Conservation (phyloP, 2,329 filamentous ascomycete genomes). For the Fonsecaea pedrosoi region DNA sequence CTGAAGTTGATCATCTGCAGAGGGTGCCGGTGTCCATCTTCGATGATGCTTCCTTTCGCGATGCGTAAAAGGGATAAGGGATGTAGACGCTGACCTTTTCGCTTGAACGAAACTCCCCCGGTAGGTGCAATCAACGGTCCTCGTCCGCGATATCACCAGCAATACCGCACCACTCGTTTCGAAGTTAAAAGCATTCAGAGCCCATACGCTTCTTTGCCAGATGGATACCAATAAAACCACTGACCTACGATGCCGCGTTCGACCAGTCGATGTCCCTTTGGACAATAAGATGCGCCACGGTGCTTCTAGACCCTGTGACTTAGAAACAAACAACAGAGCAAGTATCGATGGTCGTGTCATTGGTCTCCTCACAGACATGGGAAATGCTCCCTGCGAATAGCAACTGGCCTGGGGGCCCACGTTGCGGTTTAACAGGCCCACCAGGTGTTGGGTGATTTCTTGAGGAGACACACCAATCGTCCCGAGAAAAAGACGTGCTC, state of each 20-base stretch:
- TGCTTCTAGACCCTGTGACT: conserved; percentile 46
- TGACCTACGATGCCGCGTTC: conserved; percentile 49
- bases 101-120: background rate
- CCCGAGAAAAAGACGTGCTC: too few relatives aligned
- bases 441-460: conserved; percentile 49
- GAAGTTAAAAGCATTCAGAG: background rate
- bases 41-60: background rate
- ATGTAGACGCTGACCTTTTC: background rate
- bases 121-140: background rate
- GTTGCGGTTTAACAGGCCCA: conserved; percentile 54
- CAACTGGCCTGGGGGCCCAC: conserved; percentile 55
- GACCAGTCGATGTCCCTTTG: conserved; percentile 42
- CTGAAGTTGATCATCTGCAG: background rate
- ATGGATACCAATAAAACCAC: conserved; percentile 49
- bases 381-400: conserved; percentile 45
- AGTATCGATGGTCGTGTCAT: conserved; percentile 46
- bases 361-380: conserved; percentile 45
- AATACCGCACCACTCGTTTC: background rate
- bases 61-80: background rate
- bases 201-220: conserved; percentile 46
- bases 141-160: background rate
- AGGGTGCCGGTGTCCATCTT: background rate
- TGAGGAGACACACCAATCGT: too few relatives aligned
- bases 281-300: conserved; percentile 45
- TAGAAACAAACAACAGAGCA: conserved; percentile 47